Evolutionary conservation across 2,329 filamentous ascomycete genomes (phyloP), one percentile per base, ranked within the genome.

Genomic region (Diaporthe ampelina): DNA sequence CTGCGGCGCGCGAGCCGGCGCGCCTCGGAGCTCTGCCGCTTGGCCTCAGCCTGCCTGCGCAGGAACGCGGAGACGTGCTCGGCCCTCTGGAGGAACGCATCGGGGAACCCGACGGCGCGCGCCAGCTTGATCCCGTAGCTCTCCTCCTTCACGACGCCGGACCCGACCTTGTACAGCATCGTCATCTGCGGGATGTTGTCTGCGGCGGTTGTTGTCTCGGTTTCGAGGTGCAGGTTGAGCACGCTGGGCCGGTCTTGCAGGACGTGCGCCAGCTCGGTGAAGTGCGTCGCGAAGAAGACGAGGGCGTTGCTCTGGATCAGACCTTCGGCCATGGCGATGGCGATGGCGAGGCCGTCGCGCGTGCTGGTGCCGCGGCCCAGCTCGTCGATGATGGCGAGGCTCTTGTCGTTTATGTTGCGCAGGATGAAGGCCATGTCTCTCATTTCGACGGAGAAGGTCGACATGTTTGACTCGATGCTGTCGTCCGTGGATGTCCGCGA

Each of bases 271-370:
- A 99, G 87, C 76, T 98, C 94, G 48, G 90, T 88, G 80, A 98
- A 99, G 80, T 99, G 97, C 0, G 97, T 98, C 1, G 93, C 95
- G 83, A 99, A 99, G 92, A 95, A 98, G 0, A 98, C 91, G 0
- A 94, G 88, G 0, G 95, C 92, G 75, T 91, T 89, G 78, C 91
- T 97, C 74, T 95, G 90, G 6, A 98, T 89, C 4, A 99, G 86
- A 0, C 94, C 94, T 85, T 98, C 97, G 0, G 95, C 93, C 79
- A 98, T 95, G 2, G 95, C 94, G 65, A 98, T 88, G 0, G 97
- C 95, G 79, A 99, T 97, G 0, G 95, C 93, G 1, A 98, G 85
- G 0, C 97, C 97, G 80, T 99, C 97, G 32, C 92, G 89, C 0
- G 94, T 96, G 80, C 94, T 97, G 0, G 97, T 99, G 1, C 95